Evolutionary conservation across 1,284 basidiomycete genomes (phyloP).

Genomic region (Gastroboletus turbinatus): DNA sequence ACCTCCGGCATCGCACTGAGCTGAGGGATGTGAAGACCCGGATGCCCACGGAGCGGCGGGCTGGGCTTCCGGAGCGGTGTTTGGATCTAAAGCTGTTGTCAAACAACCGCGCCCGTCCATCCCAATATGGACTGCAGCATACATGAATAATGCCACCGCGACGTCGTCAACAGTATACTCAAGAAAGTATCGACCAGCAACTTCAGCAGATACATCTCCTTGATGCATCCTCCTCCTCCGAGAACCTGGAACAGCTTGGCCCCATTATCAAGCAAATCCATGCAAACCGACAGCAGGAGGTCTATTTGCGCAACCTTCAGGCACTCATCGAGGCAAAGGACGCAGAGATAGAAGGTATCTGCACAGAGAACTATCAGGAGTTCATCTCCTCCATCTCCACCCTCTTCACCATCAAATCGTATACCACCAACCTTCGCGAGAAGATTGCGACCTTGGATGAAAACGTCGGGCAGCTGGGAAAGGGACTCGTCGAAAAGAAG

Average conservation of each 20-base stretch:
- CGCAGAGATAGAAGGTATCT: conserved; percentile 93
- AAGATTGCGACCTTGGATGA: conserved; percentile 72
- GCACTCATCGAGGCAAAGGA: conserved; percentile 92
- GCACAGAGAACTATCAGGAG: conserved; percentile 95
- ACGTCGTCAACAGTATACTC: conserved; percentile 70
- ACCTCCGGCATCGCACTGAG: conserved; percentile 43
- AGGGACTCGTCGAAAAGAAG: conserved; percentile 89
- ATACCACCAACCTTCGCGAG: conserved; percentile 79
- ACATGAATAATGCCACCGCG: conserved; percentile 62
- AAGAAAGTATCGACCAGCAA: conserved; percentile 80
- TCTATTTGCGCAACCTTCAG: conserved; percentile 85
- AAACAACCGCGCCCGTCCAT: conserved; percentile 27
- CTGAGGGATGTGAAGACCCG: not conserved
- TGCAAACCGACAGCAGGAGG: conserved; percentile 86
- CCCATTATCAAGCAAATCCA: conserved; percentile 94
- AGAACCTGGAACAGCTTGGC: conserved; percentile 91
- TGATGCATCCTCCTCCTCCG: conserved; percentile 80
- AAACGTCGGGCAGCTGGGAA: conserved; percentile 76
- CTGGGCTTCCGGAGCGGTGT: conserved; percentile 8
- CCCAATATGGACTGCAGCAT: conserved; percentile 15
- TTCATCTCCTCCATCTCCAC: conserved; percentile 97
- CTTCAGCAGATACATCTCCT: conserved; percentile 85
- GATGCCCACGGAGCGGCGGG: not conserved
- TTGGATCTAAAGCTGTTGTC: conserved; percentile 28
- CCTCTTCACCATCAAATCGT: conserved; percentile 90